These are phyloP conservation scores for Cyberlindnera lachancei DNA, from an alignment of 805 yeast species.

Conservation along the genomic window DNA sequence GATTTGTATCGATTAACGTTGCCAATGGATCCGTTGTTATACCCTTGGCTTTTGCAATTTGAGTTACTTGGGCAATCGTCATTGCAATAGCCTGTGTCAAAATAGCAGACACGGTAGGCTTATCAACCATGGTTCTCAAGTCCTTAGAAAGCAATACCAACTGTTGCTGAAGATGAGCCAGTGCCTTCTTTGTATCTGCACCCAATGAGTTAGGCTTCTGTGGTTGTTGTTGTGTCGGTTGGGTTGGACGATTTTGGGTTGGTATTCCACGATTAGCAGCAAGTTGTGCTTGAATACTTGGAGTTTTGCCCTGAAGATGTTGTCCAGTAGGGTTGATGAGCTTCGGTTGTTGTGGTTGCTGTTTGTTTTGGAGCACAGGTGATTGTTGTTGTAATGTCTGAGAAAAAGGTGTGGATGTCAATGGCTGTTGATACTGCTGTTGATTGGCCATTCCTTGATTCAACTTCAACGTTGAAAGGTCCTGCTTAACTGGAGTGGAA, in stretches of 20 bases:
- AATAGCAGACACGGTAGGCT: conserved; percentile 75
- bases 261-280: conserved; percentile 28
- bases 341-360: conserved; percentile 2
- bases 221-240: conserved; percentile 22
- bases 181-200: conserved; percentile 47
- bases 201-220: conserved; percentile 23
- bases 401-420: neutral
- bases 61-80: conserved; percentile 85
- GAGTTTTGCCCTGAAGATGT: conserved; percentile 10
- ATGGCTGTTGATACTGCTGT: conserved; percentile 3
- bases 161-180: conserved; percentile 81
- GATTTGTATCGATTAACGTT: conserved; percentile 72
- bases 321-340: neutral
- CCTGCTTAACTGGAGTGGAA: neutral
- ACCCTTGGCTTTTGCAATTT: conserved; percentile 80
- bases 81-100: conserved; percentile 88
- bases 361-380: neutral
- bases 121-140: conserved; percentile 58
- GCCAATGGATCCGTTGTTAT: conserved; percentile 72
- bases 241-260: conserved; percentile 13
- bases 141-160: conserved; percentile 73
- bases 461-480: neutral
- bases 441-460: no score
- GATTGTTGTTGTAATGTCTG: neutral
- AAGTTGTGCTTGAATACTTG: conserved; percentile 22